phyloP scores from a whole-genome alignment of 495 filamentous ascomycete genomes.

The Apiosordaria backusii region DNA sequence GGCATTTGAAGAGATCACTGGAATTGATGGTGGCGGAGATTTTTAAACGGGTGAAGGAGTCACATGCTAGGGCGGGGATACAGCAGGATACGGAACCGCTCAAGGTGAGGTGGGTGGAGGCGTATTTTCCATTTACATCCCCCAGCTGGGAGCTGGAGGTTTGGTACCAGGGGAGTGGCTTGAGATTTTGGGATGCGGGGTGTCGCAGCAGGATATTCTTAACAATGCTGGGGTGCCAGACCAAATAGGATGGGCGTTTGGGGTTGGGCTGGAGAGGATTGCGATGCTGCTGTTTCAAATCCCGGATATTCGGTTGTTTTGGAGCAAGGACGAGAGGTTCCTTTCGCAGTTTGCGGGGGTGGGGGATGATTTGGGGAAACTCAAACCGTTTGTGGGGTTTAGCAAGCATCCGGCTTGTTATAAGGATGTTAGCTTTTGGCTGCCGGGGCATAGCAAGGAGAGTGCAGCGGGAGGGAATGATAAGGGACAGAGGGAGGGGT shows the following conservation, averaged over 20 bases:
- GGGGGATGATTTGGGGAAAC: slow-evolving; percentile 41
- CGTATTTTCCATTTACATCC: slow-evolving; percentile 93
- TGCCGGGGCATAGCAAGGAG: slow-evolving; percentile 45
- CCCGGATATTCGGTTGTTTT: slow-evolving; percentile 96
- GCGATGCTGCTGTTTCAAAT: slow-evolving; percentile 96
- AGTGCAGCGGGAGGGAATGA: slow-evolving; percentile 52
- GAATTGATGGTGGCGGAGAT: slow-evolving; percentile 87
- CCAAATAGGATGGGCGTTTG: slow-evolving; percentile 92
- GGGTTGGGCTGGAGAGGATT: slow-evolving; percentile 85
- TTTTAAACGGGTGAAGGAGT: slow-evolving; percentile 66
- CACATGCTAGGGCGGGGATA: slow-evolving; percentile 37
- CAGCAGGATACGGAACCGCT: slow-evolving; percentile 61
- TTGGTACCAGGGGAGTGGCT: slow-evolving; percentile 94
- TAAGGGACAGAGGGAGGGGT: slow-evolving; percentile 44
- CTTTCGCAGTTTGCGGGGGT: slow-evolving; percentile 69
- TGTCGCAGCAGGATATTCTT: slow-evolving; percentile 76
- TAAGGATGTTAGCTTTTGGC: slow-evolving; percentile 94
- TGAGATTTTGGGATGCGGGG: slow-evolving; percentile 90
- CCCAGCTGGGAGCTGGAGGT: slow-evolving; percentile 96
- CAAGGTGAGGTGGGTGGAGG: slow-evolving; percentile 88
- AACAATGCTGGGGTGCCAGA: slow-evolving; percentile 70
- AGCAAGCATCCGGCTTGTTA: slow-evolving; percentile 83
- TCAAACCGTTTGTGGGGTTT: slow-evolving; percentile 76
- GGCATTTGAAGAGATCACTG: slow-evolving; percentile 84
- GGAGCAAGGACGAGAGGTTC: slow-evolving; percentile 82